Conservation (phyloP, 495 filamentous ascomycete genomes). For the Cairneyella variabilis region DNA sequence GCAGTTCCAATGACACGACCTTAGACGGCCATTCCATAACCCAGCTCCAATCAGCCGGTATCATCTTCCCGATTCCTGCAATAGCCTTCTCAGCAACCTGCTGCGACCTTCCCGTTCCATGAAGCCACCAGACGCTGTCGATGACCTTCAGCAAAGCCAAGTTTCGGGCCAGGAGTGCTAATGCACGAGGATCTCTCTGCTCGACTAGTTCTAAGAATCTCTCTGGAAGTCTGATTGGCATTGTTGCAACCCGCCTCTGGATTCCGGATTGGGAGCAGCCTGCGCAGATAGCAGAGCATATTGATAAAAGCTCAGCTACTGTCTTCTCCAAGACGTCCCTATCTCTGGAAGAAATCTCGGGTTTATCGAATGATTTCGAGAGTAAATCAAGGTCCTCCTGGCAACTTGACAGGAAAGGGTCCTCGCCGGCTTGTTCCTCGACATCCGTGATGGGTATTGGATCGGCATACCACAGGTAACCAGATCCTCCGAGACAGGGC, state of each 20-base stretch:
- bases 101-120: conserved; percentile 3
- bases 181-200: conserved; percentile 1
- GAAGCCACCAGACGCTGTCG: conserved; percentile 17
- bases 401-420: not conserved
- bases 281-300: conserved; percentile 1
- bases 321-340: conserved; percentile 2
- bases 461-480: conserved; percentile 14
- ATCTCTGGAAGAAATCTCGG: not conserved
- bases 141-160: conserved; percentile 11
- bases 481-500: conserved; percentile 1
- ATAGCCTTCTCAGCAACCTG: conserved; percentile 7
- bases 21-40: conserved; percentile 16
- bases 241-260: conserved; percentile 6
- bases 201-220: conserved; percentile 13
- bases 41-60: conserved; percentile 11
- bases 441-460: not conserved
- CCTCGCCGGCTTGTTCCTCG: not conserved
- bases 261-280: not conserved
- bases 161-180: conserved; percentile 11
- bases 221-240: conserved; percentile 9
- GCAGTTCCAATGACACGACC: too few relatives aligned
- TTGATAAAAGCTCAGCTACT: not conserved
- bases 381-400: conserved; percentile 1
- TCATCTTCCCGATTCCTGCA: conserved; percentile 1
- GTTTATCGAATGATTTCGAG: not conserved